Evolutionary conservation across 2,329 filamentous ascomycete species (phyloP).

Genomic region (Phaeosphaeriaceae sp.): DNA sequence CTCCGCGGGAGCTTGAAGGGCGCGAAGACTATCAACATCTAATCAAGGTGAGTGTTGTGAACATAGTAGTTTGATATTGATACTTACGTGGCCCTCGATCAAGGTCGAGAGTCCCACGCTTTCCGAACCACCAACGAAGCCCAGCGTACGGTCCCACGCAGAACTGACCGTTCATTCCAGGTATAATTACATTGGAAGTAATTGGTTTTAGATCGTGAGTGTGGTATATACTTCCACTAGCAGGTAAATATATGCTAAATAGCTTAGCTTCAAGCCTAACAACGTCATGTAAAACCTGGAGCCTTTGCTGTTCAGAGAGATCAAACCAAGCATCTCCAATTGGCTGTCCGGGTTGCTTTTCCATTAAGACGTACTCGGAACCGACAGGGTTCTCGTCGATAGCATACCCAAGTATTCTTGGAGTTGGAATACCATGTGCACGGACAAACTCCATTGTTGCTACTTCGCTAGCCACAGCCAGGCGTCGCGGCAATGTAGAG

Average conservation of each 20-base stretch:
- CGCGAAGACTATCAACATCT: constrained; percentile 20
- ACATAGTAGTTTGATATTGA: too few species aligned
- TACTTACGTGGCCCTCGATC: constrained; percentile 34
- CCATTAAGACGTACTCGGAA: constrained; percentile 42
- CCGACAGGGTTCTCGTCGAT: constrained; percentile 27
- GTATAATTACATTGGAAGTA: constrained; percentile 15
- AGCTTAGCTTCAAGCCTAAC: constrained; percentile 28
- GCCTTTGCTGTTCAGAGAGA: constrained; percentile 27
- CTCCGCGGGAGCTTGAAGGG: constrained; percentile 25
- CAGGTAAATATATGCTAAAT: constrained; percentile 23
- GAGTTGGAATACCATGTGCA: constrained; percentile 30
- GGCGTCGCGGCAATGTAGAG: constrained; percentile 30
- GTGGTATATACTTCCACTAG: constrained; percentile 35
- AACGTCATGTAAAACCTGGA: constrained; percentile 23
- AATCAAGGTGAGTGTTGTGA: too few species aligned
- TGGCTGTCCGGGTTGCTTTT: constrained; percentile 26
- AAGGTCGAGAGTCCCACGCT: constrained; percentile 20
- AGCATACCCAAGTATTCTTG: constrained; percentile 30
- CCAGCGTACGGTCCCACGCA: constrained; percentile 30
- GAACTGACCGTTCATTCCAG: constrained; percentile 14
- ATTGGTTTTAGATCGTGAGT: constrained; percentile 8
- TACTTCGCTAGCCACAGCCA: constrained; percentile 46
- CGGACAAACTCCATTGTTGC: constrained; percentile 44
- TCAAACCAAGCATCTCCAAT: constrained; percentile 31
- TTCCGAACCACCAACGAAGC: constrained; percentile 26